Base-by-base conservation (phyloP, 2,329 filamentous ascomycete genomes). In the Chaetomium sp. region DNA sequence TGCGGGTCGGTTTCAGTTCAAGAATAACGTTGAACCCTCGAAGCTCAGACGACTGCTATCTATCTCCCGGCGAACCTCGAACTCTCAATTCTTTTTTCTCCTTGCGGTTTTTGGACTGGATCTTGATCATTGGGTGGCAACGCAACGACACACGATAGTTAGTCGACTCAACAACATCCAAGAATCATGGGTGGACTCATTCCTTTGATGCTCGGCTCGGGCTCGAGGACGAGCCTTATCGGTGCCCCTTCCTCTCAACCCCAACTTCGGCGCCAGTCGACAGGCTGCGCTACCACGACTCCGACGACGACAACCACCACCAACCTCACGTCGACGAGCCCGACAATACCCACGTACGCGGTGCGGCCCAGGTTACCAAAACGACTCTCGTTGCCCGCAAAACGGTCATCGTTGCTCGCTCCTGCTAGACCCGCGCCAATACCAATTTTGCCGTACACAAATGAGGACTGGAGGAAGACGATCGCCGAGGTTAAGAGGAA, bases 401-500 rank as follows among this genome's bases (percentile, higher is more conserved):
- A 27, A 52, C 64, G 64, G 12, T 48, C 62, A 6, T 66, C 67
- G 1, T 52, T 61, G 6, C 48, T 61, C n/a, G 33, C 59, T 33
- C 61, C 60, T 27, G 19, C 19, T 3, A 27, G 19, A 27, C 19
- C 19, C 38, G 59, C 46, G 55, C 58, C 58, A 19, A 48, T 57
- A 5, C 57, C 61, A 2, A 53, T 61, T 7, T 65, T 78, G 9
- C 76, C 77, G 2, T 72, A 71, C 55, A 79, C 74, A 0, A 57
- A 71, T 1, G 63, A 68, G 3, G 79, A 82, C 47, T 84, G 81
- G 81, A 75, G 70, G 59, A 72, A 69, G 51, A 69, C 75, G 5
- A 72, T 84, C 52, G 66, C 70, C 27, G 78, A 82, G 40, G 72
- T 82, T 59, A 84, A 83, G 72, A 69, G 71, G 49, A 76, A 79